Base-by-base conservation (phyloP, 306 rosid species). In the Inga laurina region DNA sequence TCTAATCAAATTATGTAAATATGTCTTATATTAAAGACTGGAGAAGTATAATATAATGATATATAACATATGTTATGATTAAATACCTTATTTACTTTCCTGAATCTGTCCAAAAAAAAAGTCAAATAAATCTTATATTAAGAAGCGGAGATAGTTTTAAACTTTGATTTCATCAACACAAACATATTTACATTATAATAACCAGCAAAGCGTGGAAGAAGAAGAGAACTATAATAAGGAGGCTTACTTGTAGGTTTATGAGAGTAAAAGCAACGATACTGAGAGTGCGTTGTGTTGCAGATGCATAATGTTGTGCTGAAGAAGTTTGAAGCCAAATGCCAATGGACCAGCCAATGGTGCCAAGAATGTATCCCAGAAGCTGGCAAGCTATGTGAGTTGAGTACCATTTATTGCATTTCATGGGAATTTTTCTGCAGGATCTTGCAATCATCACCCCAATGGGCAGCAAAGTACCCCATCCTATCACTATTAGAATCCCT, bases 401-500 rank as follows among this genome's bases (percentile, higher is more conserved):
- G 83, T 77, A 86, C 93, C 92, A 90, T 74, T 72, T 77, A 10
- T 79, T 78, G 81, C 81, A 86, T 8, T 19, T 51, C 30, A 86
- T 22, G 18, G 94, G 90, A 57, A 81, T 70, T 46, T 80, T 79
- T 65, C 82, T 87, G 19, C 75, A 84, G 85, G 87, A 84, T 65
- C 92, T 89, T 79, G 89, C 94, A 41, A 88, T 49, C 7, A 91
- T 84, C 41, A 79, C 91, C 74, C 94, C 94, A 32, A 75, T 51
- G 35, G 94, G 94, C 43, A 91, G 74, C 56, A 91, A 51, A 61
- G 79, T 88, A 72, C 94, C 94, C 94, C 92, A 91, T 66, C 94
- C 94, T 66, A 88, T 79, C 22, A 89, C 68, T 35, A 66, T 84
- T 34, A 91, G 80, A 74, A 84, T 56, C 81, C 81, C 79, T 61